These are phyloP conservation scores for Dinochytrium kinnereticum DNA, from an alignment of 371 early-diverging fungal species.

Conservation along the genomic window DNA sequence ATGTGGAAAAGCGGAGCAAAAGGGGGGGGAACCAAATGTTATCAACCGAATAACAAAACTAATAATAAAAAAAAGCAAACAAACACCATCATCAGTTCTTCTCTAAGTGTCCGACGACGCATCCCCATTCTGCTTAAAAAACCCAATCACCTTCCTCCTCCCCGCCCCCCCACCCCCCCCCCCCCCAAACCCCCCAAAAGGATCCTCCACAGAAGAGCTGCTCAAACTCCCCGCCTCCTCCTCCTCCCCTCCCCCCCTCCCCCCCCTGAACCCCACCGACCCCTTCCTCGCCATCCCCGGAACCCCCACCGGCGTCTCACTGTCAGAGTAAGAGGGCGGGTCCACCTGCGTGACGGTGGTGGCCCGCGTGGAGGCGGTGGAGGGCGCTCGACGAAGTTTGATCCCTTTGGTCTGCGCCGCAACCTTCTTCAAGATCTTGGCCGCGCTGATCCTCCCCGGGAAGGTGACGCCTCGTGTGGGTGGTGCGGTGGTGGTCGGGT, in stretches of 20 bases:
- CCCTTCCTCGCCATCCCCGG: background rate
- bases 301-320: background rate
- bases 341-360: background rate
- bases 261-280: background rate
- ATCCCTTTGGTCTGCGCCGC: background rate
- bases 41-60: no score
- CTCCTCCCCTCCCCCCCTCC: background rate
- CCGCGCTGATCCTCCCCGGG: slow-evolving; percentile 16
- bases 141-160: slow-evolving; percentile 6
- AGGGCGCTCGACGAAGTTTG: background rate
- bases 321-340: slow-evolving; percentile 2
- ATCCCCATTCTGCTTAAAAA: background rate
- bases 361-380: background rate
- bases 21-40: no score
- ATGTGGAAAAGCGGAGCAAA: no score
- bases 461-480: slow-evolving; percentile 15
- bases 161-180: background rate
- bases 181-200: background rate
- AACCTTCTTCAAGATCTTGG: slow-evolving; percentile 25
- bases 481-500: background rate
- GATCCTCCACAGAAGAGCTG: slow-evolving; percentile 5
- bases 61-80: no score
- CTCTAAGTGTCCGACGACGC: no score
- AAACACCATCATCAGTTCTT: no score
- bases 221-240: slow-evolving; percentile 3